Evolutionary conservation across 2,329 filamentous ascomycete genomes (phyloP).

Genomic region (Fusarium miscanthi): DNA sequence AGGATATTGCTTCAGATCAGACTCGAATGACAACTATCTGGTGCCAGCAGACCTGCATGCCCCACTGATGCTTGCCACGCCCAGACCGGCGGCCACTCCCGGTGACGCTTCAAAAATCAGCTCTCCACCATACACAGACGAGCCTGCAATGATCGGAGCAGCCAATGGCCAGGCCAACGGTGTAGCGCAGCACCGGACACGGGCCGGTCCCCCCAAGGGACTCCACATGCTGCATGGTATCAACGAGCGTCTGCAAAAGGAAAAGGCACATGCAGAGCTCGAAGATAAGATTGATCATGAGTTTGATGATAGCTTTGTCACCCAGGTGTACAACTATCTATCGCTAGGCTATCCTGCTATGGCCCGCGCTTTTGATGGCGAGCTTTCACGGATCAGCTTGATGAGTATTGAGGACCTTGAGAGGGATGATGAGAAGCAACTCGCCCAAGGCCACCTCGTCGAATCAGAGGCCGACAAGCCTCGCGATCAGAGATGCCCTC

Average conservation of each 20-base stretch:
- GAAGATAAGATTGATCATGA: conserved; percentile 70
- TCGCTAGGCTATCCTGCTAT: conserved; percentile 91
- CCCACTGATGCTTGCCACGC: conserved; percentile 63
- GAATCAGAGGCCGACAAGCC: conserved; percentile 60
- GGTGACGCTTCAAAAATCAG: conserved; percentile 56
- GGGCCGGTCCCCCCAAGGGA: conserved; percentile 53
- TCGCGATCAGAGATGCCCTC: conserved; percentile 67
- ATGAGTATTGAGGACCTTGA: conserved; percentile 76
- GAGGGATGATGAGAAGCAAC: conserved; percentile 71
- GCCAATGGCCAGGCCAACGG: conserved; percentile 30
- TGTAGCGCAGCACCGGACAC: conserved; percentile 44
- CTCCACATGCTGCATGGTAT: conserved; percentile 63
- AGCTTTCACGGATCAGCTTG: conserved; percentile 83
- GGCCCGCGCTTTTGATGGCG: conserved; percentile 84
- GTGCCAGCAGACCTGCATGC: conserved; percentile 58
- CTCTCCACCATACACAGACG: conserved; percentile 53
- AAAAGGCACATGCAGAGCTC: conserved; percentile 61
- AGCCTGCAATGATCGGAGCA: conserved; percentile 50
- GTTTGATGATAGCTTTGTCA: conserved; percentile 86
- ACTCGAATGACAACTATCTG: conserved; percentile 51
- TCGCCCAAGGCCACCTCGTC: conserved; percentile 79
- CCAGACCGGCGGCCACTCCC: conserved; percentile 55
- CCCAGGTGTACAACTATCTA: conserved; percentile 97
- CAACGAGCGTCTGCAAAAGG: conserved; percentile 61
- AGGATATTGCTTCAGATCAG: conserved; percentile 70